phyloP scores from a whole-genome alignment of 345 rosid genomes.

The Pugionium dolabratum region DNA sequence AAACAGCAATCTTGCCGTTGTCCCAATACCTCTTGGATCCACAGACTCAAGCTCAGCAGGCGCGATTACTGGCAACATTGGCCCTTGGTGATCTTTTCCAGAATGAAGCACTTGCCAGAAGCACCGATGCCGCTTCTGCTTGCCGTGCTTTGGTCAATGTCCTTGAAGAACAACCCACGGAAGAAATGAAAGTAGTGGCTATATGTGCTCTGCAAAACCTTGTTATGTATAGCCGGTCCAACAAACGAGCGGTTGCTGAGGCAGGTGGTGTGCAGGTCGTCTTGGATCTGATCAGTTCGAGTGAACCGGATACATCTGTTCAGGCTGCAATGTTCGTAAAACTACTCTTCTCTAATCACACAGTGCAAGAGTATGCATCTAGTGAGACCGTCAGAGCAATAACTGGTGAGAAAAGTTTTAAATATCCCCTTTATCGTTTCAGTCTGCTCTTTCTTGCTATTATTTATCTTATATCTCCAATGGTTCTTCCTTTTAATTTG shows the following conservation, averaged over 20 bases:
- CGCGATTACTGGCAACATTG: constrained; percentile 85
- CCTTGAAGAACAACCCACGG: constrained; percentile 98
- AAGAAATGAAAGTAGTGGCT: constrained; percentile 99
- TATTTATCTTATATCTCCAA: constrained; percentile 3
- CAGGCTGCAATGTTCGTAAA: constrained; percentile 99
- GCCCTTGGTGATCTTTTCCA: constrained; percentile 99
- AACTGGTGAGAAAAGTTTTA: constrained; percentile 63
- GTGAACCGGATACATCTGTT: constrained; percentile 91
- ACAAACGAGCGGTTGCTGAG: constrained; percentile 99
- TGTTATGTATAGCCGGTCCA: constrained; percentile 91
- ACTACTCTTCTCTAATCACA: constrained; percentile 91
- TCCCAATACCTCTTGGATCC: constrained; percentile 98
- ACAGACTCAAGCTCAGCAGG: constrained; percentile 96
- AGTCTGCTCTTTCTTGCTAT: constrained; percentile 1
- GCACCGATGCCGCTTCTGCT: constrained; percentile 91
- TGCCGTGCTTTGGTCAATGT: constrained; percentile 97
- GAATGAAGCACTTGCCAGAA: constrained; percentile 93
- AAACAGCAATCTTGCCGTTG: constrained; percentile 82
- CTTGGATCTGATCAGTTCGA: constrained; percentile 89
- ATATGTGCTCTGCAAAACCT: constrained; percentile 98
- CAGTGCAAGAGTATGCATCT: constrained; percentile 98
- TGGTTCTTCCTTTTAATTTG: constrained; percentile 32
- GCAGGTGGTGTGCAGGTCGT: constrained; percentile 99
- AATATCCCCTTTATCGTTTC: background rate
- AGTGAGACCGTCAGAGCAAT: constrained; percentile 98